phyloP scores from a whole-genome alignment of 2,329 filamentous ascomycete species.

The Arthrobotrys sphaeroides region DNA sequence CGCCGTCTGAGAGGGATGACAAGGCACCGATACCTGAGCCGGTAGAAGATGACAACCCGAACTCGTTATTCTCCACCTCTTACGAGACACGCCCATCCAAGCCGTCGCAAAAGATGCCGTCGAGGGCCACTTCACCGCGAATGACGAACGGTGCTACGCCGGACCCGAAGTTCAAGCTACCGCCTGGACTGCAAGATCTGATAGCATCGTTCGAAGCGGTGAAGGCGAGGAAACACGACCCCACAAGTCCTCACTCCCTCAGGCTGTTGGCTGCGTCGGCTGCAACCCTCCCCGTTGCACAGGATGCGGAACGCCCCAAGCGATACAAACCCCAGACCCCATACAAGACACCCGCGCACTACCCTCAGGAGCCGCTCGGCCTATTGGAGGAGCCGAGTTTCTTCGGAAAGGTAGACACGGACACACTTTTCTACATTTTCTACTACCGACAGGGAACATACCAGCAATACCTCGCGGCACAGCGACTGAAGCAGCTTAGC shows the following conservation, averaged over 20 bases:
- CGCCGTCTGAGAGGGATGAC: slow-evolving; percentile 25
- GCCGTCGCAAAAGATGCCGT: slow-evolving; percentile 40
- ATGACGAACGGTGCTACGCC: slow-evolving; percentile 26
- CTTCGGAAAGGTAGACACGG: slow-evolving; percentile 86
- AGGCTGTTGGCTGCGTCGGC: slow-evolving; percentile 79
- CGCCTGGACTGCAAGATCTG: slow-evolving; percentile 85
- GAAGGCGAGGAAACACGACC: slow-evolving; percentile 69
- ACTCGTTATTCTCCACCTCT: slow-evolving; percentile 49
- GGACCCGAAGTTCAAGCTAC: slow-evolving; percentile 75
- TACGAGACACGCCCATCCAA: slow-evolving; percentile 51
- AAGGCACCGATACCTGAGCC: slow-evolving; percentile 28
- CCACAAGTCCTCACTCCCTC: slow-evolving; percentile 70
- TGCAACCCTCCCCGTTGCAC: slow-evolving; percentile 75
- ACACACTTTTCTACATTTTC: slow-evolving; percentile 97
- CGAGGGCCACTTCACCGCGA: slow-evolving; percentile 34
- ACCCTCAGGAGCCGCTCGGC: slow-evolving; percentile 88
- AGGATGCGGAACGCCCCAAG: slow-evolving; percentile 82
- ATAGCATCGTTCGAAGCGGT: slow-evolving; percentile 89
- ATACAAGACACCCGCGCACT: slow-evolving; percentile 81
- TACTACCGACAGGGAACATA: slow-evolving; percentile 98
- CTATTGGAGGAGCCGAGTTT: slow-evolving; percentile 91
- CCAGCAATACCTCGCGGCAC: slow-evolving; percentile 93
- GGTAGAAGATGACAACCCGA: slow-evolving; percentile 45
- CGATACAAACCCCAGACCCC: slow-evolving; percentile 85
- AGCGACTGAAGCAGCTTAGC: slow-evolving; percentile 96